phyloP scores from a whole-genome alignment of 2,329 filamentous ascomycete genomes.

The Eutypa lata region DNA sequence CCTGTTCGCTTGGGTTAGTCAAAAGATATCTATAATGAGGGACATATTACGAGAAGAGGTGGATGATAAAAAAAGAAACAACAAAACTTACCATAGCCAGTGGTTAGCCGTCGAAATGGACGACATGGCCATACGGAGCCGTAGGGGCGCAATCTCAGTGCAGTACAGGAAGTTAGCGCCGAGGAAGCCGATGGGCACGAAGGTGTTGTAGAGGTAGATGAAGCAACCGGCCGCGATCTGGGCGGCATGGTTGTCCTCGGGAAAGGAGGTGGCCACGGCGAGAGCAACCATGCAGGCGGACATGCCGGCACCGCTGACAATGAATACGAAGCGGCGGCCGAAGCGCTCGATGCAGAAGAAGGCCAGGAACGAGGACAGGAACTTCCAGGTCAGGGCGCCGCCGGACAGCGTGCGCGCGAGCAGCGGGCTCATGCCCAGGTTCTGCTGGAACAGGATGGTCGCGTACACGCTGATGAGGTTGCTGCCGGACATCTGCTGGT shows the following conservation, averaged over 20 bases:
- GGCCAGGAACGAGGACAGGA: slow-evolving; percentile 39
- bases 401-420: slow-evolving; percentile 40
- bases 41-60: too few species aligned
- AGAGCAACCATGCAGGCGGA: slow-evolving; percentile 51
- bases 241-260: slow-evolving; percentile 40
- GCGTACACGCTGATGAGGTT: slow-evolving; percentile 47
- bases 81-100: slow-evolving; percentile 41
- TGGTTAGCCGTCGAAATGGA: slow-evolving; percentile 54
- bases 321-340: slow-evolving; percentile 48
- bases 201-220: slow-evolving; percentile 59
- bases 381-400: slow-evolving; percentile 55
- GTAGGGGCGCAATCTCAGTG: slow-evolving; percentile 53
- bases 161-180: slow-evolving; percentile 60
- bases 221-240: slow-evolving; percentile 53
- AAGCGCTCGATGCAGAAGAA: slow-evolving; percentile 50
- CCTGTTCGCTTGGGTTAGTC: slow-evolving; percentile 15
- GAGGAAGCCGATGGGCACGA: slow-evolving; percentile 57
- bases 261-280: slow-evolving; percentile 48
- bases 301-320: slow-evolving; percentile 51
- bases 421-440: slow-evolving; percentile 36
- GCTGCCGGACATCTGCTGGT: slow-evolving; percentile 48
- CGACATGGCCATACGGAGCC: slow-evolving; percentile 51
- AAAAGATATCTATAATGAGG: too few species aligned
- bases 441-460: slow-evolving; percentile 37
- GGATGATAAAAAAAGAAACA: too few species aligned